Evolutionary conservation across 805 yeast species (phyloP), one percentile per base, ranked within the genome.

Genomic region (Lipomyces starkeyi): DNA sequence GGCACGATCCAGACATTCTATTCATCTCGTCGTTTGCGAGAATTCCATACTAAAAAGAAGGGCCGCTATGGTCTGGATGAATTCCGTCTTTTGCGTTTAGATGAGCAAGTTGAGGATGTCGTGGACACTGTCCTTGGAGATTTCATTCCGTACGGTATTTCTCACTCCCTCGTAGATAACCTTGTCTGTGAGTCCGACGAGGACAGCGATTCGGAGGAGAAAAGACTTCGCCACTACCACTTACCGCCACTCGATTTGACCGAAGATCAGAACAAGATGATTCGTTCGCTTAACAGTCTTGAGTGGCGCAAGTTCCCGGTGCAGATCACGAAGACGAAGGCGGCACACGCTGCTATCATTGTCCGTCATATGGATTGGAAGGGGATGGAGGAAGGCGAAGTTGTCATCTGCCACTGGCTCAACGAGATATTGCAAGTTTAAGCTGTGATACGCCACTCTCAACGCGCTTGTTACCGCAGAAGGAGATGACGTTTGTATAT

Each of bases 271-370:
- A 73, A 78, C 62, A 79, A 76, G 14, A 89, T 90, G 55, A 82
- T 90, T 40, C 78, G 78, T 35, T 82, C 83, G 62, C 82, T 91
- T 75, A 91, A 91, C 76, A 72, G 77, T 2, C 76, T 91, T 3
- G 74, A 79, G 1, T 92, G 97, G 97, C 77, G 80, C 56, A 91
- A 91, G 75, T 88, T 78, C 72, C 93, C 95, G 0, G 83, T 91
- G 34, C 83, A 88, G 67, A 89, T 91, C 66, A 83, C 88, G 52
- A 80, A 84, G 37, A 88, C 94, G 5, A 83, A 83, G 60, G 85
- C 87, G 57, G 85, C 96, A 0, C 97, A 91, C 75, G 91, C 96
- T 0, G 96, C 95, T 1, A 88, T 91, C 1, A 90, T 91, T 67
- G 91, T 88, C 56, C 83, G 97, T 61, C 86, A 83, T 69, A 75